Evolutionary conservation across 805 yeast genomes (phyloP), one percentile per base, ranked within the genome.

Genomic region (Cyberlindnera suaveolens): DNA sequence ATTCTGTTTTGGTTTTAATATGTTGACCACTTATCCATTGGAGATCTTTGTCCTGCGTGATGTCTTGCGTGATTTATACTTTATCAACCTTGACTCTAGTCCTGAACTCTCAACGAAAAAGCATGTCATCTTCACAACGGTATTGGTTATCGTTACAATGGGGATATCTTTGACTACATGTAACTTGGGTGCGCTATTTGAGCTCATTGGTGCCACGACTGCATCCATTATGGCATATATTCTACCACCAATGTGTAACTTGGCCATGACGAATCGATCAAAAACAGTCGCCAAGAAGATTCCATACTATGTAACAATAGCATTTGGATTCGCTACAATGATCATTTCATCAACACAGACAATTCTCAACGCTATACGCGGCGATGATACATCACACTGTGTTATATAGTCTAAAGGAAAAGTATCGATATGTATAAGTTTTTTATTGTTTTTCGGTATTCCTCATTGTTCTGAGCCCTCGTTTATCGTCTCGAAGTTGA

Each of bases 141-240:
- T 72, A 0, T 63, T 87, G 37, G 85, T 85, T 1, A 65, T 82
- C 26, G 46, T 76, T 0, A 83, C 96, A 0, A 84, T 89, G 90
- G 56, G 76, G 0, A 80, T 88, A 2, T 74, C 97, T 0, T 66
- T 91, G 29, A 64, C 80, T 44, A 87, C 96, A 0, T 90, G 96
- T 57, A 87, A 89, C 51, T 69, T 90, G 43, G 98, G 98, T 1
- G 85, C 93, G 11, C 82, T 91, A 26, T 69, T 90, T 34, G 97
- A 91, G 58, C 70, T 90, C 3, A 89, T 88, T 29, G 98, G 98
- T 2, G 90, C 96, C 0, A 84, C 96, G 0, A 84, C 96, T 0
- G 97, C 97, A 0, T 87, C 95, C 16, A 68, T 85, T 32, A 82
- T 91, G 83, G 97, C 98, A 0, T 90, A 86, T 59, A 87, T 90